Evolutionary conservation across 2,329 filamentous ascomycete genomes (phyloP), one percentile per base, ranked within the genome.

Genomic region (Elsinoe batatas): DNA sequence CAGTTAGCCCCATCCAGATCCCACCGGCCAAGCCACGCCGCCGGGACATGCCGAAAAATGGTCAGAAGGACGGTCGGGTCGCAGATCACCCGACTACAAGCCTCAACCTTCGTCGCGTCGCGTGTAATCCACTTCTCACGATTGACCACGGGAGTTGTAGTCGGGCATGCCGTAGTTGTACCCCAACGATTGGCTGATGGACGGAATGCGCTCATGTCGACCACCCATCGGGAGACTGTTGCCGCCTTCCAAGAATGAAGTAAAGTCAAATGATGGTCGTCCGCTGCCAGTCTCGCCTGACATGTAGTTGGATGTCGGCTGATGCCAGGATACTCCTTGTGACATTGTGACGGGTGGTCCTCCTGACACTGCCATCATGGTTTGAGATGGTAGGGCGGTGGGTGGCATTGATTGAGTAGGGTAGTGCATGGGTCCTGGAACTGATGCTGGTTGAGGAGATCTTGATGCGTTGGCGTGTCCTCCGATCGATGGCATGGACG

Each of bases 311-410:
- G 61, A 26, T 15, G 65, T 61, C 40, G 67, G 62, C 56, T 65
- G 64, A 54, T 67, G 66, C 67, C 67, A 69, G 46, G 64, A 64
- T 40, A 62, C 62, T 55, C 61, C 58, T 37, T 59, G 58, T 47
- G 56, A 53, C 15, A 53, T 40, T 46, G 55, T 42, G 35, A 35
- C 72, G 40, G 69, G 60, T 44, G 67, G 62, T 51, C 67, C 69
- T 56, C 68, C 63, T 65, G 65, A 64, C 60, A 66, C 62, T 53
- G 64, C 64, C 61, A 67, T 62, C 59, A 67, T 63, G 55, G 64
- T 64, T 59, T 62, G 65, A 59, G 60, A 61, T 57, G 49, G 55
- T 58, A 57, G 61, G 58, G 61, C 66, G 63, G 58, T 68, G 68
- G 43, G 64, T 58, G 62, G 62, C 57, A 65, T 64, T 46, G 67